A percentile compares a stretch with the other conserved stretches of the same genome.
Evolutionary conservation across 306 rosid species (phyloP).

Genomic region (Leucaena leucocephala): DNA sequence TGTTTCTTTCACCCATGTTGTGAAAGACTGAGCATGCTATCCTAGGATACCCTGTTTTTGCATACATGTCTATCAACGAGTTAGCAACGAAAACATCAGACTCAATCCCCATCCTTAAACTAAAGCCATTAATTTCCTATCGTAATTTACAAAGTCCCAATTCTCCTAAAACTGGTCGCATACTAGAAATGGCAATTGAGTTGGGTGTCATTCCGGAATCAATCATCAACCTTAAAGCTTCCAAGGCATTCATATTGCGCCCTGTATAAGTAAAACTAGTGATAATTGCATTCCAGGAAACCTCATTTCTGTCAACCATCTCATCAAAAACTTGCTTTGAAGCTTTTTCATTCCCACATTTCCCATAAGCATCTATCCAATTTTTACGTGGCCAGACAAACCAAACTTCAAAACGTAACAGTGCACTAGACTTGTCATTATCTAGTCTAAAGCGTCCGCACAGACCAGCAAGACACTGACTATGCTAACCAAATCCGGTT

Average conservation of each 20-base stretch:
- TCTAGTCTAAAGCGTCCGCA: slow-evolving; percentile 52
- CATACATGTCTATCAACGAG: slow-evolving; percentile 82
- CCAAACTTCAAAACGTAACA: slow-evolving; percentile 77
- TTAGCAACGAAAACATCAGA: slow-evolving; percentile 69
- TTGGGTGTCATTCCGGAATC: slow-evolving; percentile 58
- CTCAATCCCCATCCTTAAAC: slow-evolving; percentile 59
- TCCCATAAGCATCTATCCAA: slow-evolving; percentile 81
- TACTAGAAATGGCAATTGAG: slow-evolving; percentile 69
- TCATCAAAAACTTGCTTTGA: slow-evolving; percentile 67
- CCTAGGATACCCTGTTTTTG: slow-evolving; percentile 63
- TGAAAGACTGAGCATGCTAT: slow-evolving; percentile 63
- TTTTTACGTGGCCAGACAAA: slow-evolving; percentile 54
- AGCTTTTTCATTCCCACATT: slow-evolving; percentile 68
- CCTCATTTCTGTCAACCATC: slow-evolving; percentile 66
- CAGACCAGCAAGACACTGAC: slow-evolving; percentile 70
- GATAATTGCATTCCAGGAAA: slow-evolving; percentile 85
- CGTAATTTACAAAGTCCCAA: slow-evolving; percentile 55
- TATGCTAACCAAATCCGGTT: slow-evolving; percentile 64
- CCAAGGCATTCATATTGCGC: slow-evolving; percentile 50
- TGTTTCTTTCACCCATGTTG: slow-evolving; percentile 57
- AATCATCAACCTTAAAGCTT: slow-evolving; percentile 65
- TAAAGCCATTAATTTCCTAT: slow-evolving; percentile 70
- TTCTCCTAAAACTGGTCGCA: slow-evolving; percentile 75
- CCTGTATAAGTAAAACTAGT: slow-evolving; percentile 68
- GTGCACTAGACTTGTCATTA: slow-evolving; percentile 60